A percentile compares a stretch with the other conserved stretches of the same genome.
These are phyloP conservation scores for Trichoderma sp. DNA, from an alignment of 2,329 filamentous ascomycete genomes.

Conservation along the genomic window DNA sequence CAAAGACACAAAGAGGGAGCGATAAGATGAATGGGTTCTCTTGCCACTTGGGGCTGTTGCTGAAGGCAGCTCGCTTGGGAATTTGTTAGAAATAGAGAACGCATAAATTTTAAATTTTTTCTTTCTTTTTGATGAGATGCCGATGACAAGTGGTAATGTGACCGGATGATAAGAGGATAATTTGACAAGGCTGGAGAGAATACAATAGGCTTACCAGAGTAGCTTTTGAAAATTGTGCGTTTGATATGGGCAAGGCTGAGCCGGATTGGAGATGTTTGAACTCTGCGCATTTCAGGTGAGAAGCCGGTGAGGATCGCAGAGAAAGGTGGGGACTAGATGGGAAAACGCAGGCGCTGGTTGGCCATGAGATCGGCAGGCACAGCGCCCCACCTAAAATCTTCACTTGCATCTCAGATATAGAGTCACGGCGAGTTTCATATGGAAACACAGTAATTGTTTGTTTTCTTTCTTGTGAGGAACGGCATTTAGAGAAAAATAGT, in stretches of 20 bases:
- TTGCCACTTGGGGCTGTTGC: neutral
- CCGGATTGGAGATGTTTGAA: neutral
- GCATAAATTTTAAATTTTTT: neutral
- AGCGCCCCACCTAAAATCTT: conserved; percentile 3
- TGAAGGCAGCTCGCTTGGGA: neutral
- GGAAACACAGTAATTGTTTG: neutral
- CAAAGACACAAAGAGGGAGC: neutral
- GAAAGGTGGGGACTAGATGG: neutral
- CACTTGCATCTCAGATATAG: conserved; percentile 12
- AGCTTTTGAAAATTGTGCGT: neutral
- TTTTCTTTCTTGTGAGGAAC: neutral
- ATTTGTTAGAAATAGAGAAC: neutral
- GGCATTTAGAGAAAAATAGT: neutral
- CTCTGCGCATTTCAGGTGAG: conserved; percentile 1
- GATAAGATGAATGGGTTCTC: neutral
- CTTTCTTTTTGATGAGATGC: neutral
- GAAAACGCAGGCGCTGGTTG: conserved; percentile 16
- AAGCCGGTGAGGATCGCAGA: neutral
- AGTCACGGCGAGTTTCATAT: neutral
- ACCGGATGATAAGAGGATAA: neutral
- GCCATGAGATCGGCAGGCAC: neutral
- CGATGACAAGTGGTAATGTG: neutral
- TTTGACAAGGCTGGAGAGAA: neutral
- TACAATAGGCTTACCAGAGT: neutral
- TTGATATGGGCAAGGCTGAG: neutral